Base-by-base conservation (phyloP, 2,329 filamentous ascomycete species). In the Teratosphaeria gauchensis region DNA sequence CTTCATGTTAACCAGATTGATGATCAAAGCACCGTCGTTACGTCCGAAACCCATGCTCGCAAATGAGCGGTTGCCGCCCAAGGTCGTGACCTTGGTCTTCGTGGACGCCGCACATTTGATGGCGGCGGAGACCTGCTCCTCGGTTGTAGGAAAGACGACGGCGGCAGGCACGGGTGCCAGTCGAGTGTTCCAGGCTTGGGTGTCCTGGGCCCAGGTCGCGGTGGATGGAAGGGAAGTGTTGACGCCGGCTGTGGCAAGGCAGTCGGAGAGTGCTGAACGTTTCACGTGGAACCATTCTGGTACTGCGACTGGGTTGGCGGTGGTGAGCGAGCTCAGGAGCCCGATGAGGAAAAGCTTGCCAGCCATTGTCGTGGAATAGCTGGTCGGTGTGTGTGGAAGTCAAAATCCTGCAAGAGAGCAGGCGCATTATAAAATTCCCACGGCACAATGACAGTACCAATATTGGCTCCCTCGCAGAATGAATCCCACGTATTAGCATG, bases 1-100 rank as follows among this genome's bases (percentile, higher is more conserved):
- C 2, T 77, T 72, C 76, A 86, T 79, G 33, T 75, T 71, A 1
- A 73, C 72, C 5, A 85, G 74, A 65, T 84, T 80, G 56, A 85
- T 77, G 9, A 85, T 76, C 30, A 85, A 73, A 4, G 82, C 82
- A 8, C 78, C 77, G 48, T 76, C 67, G 1, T 77, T 77, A 0
- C 78, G 80, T 48, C 42, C 42, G 42, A 48, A 48, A 1, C 77
- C 78, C 1, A 77, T 73, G 7, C 80, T 80, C 1, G 76, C 75
- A 0, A 82, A 81, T 1, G 79, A 80, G 68, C 85, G 82, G 0
- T 81, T 81, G 21, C 83, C 82, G 14, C 82, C 78, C 58, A 76
- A 76, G 38, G 84, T 78, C 0, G 78, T 80, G 59, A 84, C 74
- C 52, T 80, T 76, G 46, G 66, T 65, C 54, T 79, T 66, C 14